Base-by-base conservation (phyloP, 257 asterid species). In the Forsythia suspensa region DNA sequence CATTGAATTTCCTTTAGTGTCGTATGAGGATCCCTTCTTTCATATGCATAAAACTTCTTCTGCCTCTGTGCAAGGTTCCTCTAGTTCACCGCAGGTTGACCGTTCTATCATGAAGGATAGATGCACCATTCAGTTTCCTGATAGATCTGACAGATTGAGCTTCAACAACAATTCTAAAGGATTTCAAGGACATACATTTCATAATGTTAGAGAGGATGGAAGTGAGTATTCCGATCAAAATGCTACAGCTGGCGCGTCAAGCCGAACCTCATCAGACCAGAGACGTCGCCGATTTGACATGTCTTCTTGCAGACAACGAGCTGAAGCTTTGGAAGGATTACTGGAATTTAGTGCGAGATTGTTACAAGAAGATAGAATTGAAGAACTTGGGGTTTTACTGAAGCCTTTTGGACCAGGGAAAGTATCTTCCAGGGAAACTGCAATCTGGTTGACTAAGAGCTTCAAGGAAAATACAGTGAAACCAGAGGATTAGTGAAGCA, bases 361-460 rank as follows among this genome's bases (percentile, higher is more conserved):
- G 85, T 77, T 93, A 85, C 93, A 87, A 69, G 93, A 90, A 57
- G 92, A 91, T 55, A 90, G 98, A 81, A 84, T 89, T 59, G 97
- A 94, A 59, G 98, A 94, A 81, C 98, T 94, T 43, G 97, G 90
- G 18, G 98, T 92, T 71, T 80, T 92, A 78, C 73, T 94, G 73
- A 89, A 88, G 90, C 98, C 98, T 67, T 92, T 94, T 79, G 97
- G 97, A 72, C 96, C 91, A 3, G 96, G 91, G 44, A 93, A 93
- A 83, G 98, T 89, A 73, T 93, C 98, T 75, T 97, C 98, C 3
- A 87, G 97, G 87, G 98, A 93, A 93, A 93, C 98, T 69, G 96
- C 98, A 21, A 93, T 93, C 80, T 91, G 98, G 98, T 76, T 94
- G 91, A 76, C 97, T 59, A 94, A 94, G 90, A 92, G 96, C 87